A percentile compares a stretch with the other conserved stretches of the same genome.
Evolutionary conservation across 1,284 basidiomycete genomes (phyloP).

Genomic region (Porogramme epimiltina): DNA sequence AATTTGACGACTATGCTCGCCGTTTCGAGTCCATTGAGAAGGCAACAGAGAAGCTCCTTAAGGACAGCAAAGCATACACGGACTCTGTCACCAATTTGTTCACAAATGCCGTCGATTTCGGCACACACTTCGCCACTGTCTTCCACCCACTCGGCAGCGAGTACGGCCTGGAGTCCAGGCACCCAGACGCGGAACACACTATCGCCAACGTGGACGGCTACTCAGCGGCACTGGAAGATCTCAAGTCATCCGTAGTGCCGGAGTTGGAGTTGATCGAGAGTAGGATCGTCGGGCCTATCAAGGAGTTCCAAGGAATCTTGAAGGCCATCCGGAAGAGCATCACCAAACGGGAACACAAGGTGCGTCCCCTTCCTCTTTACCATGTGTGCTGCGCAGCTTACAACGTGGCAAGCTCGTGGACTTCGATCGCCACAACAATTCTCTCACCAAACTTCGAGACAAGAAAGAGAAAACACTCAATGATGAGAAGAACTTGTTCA

Average conservation of each 20-base stretch:
- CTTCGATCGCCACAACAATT: constrained; percentile 96
- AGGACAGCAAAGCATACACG: constrained; percentile 88
- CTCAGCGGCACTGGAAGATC: constrained; percentile 79
- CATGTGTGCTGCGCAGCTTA: neutral
- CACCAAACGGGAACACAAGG: constrained; percentile 97
- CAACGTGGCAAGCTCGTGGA: constrained; percentile 73
- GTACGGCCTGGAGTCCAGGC: constrained; percentile 77
- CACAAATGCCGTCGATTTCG: constrained; percentile 76
- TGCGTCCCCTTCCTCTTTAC: constrained; percentile 27
- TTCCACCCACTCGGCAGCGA: constrained; percentile 85
- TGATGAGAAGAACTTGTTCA: constrained; percentile 95
- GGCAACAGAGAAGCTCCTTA: constrained; percentile 87
- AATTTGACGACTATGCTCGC: constrained; percentile 83
- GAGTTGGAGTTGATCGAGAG: constrained; percentile 96
- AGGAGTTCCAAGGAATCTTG: constrained; percentile 86
- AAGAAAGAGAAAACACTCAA: constrained; percentile 96
- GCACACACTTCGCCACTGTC: constrained; percentile 74
- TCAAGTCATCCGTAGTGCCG: constrained; percentile 78
- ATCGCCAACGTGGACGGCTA: constrained; percentile 79
- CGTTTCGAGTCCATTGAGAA: constrained; percentile 81
- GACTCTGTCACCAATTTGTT: constrained; percentile 87
- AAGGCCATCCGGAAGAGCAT: constrained; percentile 94
- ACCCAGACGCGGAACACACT: constrained; percentile 81
- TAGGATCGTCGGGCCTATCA: constrained; percentile 83
- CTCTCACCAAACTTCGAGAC: constrained; percentile 91